phyloP scores from a whole-genome alignment of 805 yeast genomes.

The Metschnikowia kunwiensis region DNA sequence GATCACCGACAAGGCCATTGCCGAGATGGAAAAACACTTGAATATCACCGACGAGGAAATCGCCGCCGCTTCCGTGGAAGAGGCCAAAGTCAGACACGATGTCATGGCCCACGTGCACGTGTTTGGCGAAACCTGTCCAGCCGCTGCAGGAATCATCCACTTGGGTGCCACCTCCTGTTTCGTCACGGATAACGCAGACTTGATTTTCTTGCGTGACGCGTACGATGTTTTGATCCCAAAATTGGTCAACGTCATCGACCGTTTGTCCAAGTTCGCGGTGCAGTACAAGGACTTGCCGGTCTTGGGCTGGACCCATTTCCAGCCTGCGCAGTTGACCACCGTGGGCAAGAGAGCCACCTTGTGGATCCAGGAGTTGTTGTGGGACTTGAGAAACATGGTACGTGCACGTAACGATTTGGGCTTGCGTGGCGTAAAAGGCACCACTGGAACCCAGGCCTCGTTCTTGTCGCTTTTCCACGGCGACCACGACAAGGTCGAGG shows the following conservation, averaged over 20 bases:
- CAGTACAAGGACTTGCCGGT: constrained; percentile 94
- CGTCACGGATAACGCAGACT: constrained; percentile 97
- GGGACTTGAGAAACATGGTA: constrained; percentile 95
- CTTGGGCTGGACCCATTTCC: constrained; percentile 99
- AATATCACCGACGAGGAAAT: constrained; percentile 91
- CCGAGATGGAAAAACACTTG: constrained; percentile 75
- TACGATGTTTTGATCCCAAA: constrained; percentile 91
- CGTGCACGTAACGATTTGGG: constrained; percentile 97
- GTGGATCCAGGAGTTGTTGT: constrained; percentile 95
- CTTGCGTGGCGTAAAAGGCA: constrained; percentile 97
- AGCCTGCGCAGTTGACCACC: constrained; percentile 98
- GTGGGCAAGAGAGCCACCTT: constrained; percentile 97
- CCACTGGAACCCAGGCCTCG: constrained; percentile 98
- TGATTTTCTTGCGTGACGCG: constrained; percentile 94
- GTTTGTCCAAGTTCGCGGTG: constrained; percentile 82
- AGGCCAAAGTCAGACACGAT: constrained; percentile 97
- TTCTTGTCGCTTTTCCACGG: constrained; percentile 95
- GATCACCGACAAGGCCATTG: constrained; percentile 87
- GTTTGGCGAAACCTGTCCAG: constrained; percentile 88
- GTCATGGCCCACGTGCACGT: constrained; percentile 99
- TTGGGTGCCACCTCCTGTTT: constrained; percentile 97
- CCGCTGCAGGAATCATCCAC: constrained; percentile 97
- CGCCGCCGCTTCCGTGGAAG: constrained; percentile 83
- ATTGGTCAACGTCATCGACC: constrained; percentile 90
- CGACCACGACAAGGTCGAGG: constrained; percentile 94